phyloP scores from a whole-genome alignment of 73 alveolate genomes.

The Paramecium octaurelia region DNA sequence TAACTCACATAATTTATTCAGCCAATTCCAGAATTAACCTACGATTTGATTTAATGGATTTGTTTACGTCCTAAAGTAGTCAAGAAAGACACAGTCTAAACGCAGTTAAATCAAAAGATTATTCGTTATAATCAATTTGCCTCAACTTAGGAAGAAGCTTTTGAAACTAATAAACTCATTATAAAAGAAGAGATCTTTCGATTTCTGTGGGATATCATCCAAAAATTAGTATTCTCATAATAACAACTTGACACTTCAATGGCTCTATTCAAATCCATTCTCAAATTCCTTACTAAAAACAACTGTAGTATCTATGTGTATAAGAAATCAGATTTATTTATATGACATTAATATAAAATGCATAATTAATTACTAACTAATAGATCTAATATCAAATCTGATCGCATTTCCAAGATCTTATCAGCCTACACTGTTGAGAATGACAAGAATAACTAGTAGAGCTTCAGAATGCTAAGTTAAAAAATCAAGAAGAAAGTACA shows the following conservation, averaged over 20 bases:
- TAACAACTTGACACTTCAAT: constrained; percentile 6
- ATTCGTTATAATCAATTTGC: background rate
- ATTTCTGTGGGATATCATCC: background rate
- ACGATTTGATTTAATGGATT: constrained; percentile 1
- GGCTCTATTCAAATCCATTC: background rate
- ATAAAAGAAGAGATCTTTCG: background rate
- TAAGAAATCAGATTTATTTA: background rate
- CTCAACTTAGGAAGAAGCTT: background rate
- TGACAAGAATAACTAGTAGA: background rate
- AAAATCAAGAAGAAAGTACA: background rate
- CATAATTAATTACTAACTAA: background rate
- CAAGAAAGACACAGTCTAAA: background rate
- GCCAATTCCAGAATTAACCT: background rate
- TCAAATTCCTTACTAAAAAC: background rate
- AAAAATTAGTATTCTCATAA: constrained; percentile 10
- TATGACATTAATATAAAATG: background rate
- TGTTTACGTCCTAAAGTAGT: background rate
- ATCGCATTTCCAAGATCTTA: background rate
- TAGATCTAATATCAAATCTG: background rate
- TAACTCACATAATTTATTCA: background rate
- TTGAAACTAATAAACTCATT: background rate
- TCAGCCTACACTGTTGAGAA: background rate
- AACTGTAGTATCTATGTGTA: background rate
- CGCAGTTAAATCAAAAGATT: background rate
- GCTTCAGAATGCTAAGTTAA: background rate